These are phyloP conservation scores for Suillus occidentalis DNA, from an alignment of 768 basidiomycete genomes.

Conservation along the genomic window DNA sequence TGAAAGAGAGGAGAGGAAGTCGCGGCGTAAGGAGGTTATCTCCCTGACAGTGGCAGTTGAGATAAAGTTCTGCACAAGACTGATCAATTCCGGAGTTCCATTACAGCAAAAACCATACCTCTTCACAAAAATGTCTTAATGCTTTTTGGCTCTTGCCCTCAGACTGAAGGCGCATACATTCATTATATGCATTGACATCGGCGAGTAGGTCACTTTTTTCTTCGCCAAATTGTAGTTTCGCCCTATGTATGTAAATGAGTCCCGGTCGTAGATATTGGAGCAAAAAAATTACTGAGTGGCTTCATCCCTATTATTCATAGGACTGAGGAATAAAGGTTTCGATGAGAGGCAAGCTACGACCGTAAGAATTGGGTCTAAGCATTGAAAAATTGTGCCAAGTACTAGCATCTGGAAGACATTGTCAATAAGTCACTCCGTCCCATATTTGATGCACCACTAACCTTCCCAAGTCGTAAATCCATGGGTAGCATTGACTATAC, in stretches of 20 bases:
- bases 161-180: slow-evolving; percentile 50
- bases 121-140: slow-evolving; percentile 67
- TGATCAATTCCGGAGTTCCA: slow-evolving; percentile 9
- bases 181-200: slow-evolving; percentile 73
- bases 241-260: slow-evolving; percentile 44
- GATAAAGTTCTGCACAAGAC: slow-evolving; percentile 71
- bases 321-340: slow-evolving; percentile 82
- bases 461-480: slow-evolving; percentile 86
- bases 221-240: slow-evolving; percentile 65
- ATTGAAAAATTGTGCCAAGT: slow-evolving; percentile 79
- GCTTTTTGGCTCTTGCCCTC: slow-evolving; percentile 48
- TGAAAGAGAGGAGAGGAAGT: slow-evolving; percentile 69
- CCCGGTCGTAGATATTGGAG: neutral
- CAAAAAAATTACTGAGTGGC: slow-evolving; percentile 55
- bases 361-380: slow-evolving; percentile 78
- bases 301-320: slow-evolving; percentile 83
- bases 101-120: slow-evolving; percentile 38
- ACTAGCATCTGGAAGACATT: slow-evolving; percentile 72
- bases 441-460: slow-evolving; percentile 22
- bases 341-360: slow-evolving; percentile 82
- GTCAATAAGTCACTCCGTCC: slow-evolving; percentile 6
- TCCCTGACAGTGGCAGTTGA: slow-evolving; percentile 72
- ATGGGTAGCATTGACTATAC: slow-evolving; percentile 78
- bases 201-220: slow-evolving; percentile 85
- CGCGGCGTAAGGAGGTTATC: slow-evolving; percentile 71